Percentiles rank a stretch among this genome's conserved stretches.
These are phyloP conservation scores for Pezicula radicicola DNA, from an alignment of 2,329 filamentous ascomycete genomes.

Conservation along the genomic window DNA sequence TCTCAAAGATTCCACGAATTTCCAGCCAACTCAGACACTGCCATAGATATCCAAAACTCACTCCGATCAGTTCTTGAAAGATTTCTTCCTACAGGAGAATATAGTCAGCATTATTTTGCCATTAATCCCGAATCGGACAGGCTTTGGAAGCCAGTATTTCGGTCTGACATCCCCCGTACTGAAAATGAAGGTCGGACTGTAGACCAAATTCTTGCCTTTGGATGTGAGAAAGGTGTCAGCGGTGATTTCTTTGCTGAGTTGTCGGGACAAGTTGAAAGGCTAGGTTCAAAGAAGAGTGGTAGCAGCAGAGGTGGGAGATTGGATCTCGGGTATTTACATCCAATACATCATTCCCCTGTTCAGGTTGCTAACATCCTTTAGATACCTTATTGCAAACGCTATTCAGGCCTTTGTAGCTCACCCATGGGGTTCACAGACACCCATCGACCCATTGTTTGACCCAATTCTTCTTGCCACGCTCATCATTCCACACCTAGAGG, in stretches of 20 bases:
- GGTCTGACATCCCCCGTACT: constrained; percentile 14
- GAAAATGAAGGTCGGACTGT: constrained; percentile 36
- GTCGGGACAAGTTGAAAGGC: constrained; percentile 49
- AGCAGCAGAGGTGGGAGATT: constrained; percentile 51
- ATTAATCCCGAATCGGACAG: constrained; percentile 44
- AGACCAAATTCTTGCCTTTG: constrained; percentile 59
- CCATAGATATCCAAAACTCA: constrained; percentile 54
- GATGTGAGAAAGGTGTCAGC: constrained; percentile 51
- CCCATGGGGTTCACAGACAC: constrained; percentile 46
- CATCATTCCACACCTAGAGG: constrained; percentile 58
- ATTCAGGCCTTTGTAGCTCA: constrained; percentile 53
- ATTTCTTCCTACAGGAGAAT: constrained; percentile 48
- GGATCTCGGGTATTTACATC: constrained; percentile 50
- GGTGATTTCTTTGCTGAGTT: constrained; percentile 47
- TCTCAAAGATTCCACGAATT: constrained; percentile 44
- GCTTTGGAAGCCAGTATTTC: constrained; percentile 29
- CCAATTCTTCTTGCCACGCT: constrained; percentile 53
- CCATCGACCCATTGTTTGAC: constrained; percentile 50
- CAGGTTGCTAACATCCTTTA: constrained; percentile 21
- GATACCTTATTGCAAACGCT: constrained; percentile 57
- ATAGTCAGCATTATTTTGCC: constrained; percentile 45
- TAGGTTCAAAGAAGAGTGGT: constrained; percentile 49
- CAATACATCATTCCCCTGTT: constrained; percentile 3
- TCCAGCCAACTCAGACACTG: constrained; percentile 38
- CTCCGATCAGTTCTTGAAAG: constrained; percentile 49